Conservation (phyloP, 164 flowering plant species). For the Akebia trifoliata region DNA sequence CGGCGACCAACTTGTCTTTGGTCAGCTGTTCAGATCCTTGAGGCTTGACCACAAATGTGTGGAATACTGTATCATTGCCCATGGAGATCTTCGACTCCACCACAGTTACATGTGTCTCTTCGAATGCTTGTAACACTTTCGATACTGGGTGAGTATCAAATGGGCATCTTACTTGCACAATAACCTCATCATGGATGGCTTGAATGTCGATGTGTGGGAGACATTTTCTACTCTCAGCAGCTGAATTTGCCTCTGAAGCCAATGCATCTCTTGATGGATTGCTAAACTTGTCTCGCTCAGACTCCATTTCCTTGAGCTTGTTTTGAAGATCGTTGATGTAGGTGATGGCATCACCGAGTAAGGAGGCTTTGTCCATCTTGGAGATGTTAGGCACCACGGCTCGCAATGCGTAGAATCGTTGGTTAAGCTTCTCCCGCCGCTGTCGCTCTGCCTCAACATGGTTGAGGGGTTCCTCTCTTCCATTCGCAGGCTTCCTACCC, state of each 20-base stretch:
- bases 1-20: slow-evolving; percentile 69
- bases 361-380: slow-evolving; percentile 58
- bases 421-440: slow-evolving; percentile 51
- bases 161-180: slow-evolving; percentile 67
- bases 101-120: slow-evolving; percentile 54
- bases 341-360: slow-evolving; percentile 47
- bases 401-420: slow-evolving; percentile 48
- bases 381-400: slow-evolving; percentile 57
- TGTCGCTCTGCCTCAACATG: slow-evolving; percentile 77
- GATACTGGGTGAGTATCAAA: slow-evolving; percentile 69
- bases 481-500: slow-evolving; percentile 97
- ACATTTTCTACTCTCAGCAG: too few relatives aligned
- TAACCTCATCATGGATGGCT: slow-evolving; percentile 47
- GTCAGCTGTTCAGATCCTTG: slow-evolving; percentile 62
- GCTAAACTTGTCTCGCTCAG: slow-evolving; percentile 45
- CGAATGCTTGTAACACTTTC: slow-evolving; percentile 61
- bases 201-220: slow-evolving; percentile 62
- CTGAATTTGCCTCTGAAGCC: too few relatives aligned
- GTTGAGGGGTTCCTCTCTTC: slow-evolving; percentile 91
- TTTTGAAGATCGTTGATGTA: slow-evolving; percentile 48
- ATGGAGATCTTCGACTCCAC: slow-evolving; percentile 61
- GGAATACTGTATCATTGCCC: slow-evolving; percentile 56
- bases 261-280: slow-evolving; percentile 37
- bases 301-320: slow-evolving; percentile 43
- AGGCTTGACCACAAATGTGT: slow-evolving; percentile 76